Base-by-base conservation (phyloP, 371 early-diverging fungal species). In the Zancudomyces culisetae region DNA sequence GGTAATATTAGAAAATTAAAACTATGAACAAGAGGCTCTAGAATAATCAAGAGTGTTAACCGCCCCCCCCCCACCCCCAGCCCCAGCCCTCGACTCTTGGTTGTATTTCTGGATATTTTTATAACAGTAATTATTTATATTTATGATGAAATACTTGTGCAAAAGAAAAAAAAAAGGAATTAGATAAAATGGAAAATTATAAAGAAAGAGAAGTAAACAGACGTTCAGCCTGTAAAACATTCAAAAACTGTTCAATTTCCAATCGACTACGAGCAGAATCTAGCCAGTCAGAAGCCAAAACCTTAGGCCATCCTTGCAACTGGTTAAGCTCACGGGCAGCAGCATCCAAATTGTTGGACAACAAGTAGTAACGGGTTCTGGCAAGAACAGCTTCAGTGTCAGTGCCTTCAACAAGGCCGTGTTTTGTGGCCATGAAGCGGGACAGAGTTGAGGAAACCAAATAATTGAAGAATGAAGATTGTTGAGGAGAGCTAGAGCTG, bases 321-420 rank as follows among this genome's bases (percentile, higher is more conserved):
- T 88, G 90, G 64, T 95, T 95, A 55, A 93, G 55, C 63, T 96
- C 95, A 53, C 95, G 72, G 20, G 90, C 69, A n/a, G 92, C 93
- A 45, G 69, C 70, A 49, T 94, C 94, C 52, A 96, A 60, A 63
- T 93, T 87, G 40, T 76, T 77, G 49, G 77, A 74, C 30, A 66
- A 59, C 49, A 96, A 66, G 61, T 82, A 80, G 59, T 77, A 76
- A 59, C 85, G 73, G 18, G 85, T 69, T 49, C 96, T 79, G 10
- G 91, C 81, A 43, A 94, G 60, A 48, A 91, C 73, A 0, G 90
- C 72, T 58, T 96, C 94, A n/a, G 87, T 75, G 62, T 91, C 93
- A 41, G 78, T 75, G 29, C 94, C 95, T 51, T 78, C 64, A 2
- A 90, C 88, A 51, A 83, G 62, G 1, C 94, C 96, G 45, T 80